phyloP scores from a whole-genome alignment of 2,329 filamentous ascomycete species.

The Pseudonectria buxi region DNA sequence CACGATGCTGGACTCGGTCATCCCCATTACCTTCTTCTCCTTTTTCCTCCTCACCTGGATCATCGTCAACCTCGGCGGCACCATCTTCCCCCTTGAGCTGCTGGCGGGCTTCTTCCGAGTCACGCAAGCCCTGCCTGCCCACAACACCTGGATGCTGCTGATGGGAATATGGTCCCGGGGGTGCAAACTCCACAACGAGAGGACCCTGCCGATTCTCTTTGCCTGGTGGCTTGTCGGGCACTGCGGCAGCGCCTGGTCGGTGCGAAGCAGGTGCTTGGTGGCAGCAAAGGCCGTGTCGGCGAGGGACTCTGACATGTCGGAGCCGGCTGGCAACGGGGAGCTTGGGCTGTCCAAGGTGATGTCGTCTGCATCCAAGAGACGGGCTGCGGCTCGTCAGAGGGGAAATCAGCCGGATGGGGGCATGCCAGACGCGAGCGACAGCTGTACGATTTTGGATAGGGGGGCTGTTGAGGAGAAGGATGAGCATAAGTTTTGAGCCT shows the following conservation, averaged over 20 bases:
- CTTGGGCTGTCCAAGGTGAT: too few relatives aligned
- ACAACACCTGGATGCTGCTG: slow-evolving; percentile 7
- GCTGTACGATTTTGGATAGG: too few relatives aligned
- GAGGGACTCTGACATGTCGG: too few relatives aligned
- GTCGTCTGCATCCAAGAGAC: too few relatives aligned
- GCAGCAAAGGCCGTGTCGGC: slow-evolving; percentile 1
- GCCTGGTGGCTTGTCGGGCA: slow-evolving; percentile 9
- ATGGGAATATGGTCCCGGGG: slow-evolving; percentile 8
- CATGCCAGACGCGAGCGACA: too few relatives aligned
- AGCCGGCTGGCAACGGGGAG: too few relatives aligned
- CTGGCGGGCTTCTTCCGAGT: slow-evolving; percentile 8
- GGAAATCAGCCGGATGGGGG: too few relatives aligned
- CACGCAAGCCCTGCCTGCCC: slow-evolving; percentile 8
- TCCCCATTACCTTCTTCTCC: slow-evolving; percentile 31
- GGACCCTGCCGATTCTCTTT: slow-evolving; percentile 7
- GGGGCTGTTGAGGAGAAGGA: too few relatives aligned
- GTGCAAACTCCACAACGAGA: slow-evolving; percentile 1
- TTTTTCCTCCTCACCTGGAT: slow-evolving; percentile 36
- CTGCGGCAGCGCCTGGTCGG: slow-evolving; percentile 7
- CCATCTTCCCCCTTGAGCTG: slow-evolving; percentile 10
- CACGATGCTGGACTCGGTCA: slow-evolving; percentile 10
- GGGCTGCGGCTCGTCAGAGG: too few relatives aligned
- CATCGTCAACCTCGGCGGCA: slow-evolving; percentile 13
- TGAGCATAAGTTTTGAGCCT: too few relatives aligned
- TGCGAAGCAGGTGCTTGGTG: slow-evolving; percentile 9